These are phyloP conservation scores for Clonostachys byssicola DNA, from an alignment of 2,329 filamentous ascomycete genomes.

Conservation along the genomic window DNA sequence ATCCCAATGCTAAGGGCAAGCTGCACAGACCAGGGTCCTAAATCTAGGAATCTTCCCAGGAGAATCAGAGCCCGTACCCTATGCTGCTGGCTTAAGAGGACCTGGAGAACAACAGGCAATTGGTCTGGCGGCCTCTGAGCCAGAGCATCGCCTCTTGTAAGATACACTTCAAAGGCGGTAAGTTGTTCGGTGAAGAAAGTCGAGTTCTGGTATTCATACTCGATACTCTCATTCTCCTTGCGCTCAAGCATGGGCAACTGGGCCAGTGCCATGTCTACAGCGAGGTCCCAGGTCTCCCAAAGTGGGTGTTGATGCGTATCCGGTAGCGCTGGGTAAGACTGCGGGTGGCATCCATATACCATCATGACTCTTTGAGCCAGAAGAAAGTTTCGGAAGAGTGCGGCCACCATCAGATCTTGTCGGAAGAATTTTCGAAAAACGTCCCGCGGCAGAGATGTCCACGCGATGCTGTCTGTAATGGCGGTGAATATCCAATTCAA, in stretches of 20 bases:
- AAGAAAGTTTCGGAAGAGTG: conserved; percentile 92
- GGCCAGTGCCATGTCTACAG: conserved; percentile 88
- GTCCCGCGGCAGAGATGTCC: conserved; percentile 87
- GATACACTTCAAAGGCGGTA: conserved; percentile 94
- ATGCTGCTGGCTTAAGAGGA: conserved; percentile 93
- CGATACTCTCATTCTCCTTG: conserved; percentile 66
- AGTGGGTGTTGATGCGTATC: conserved; percentile 92
- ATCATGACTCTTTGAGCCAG: conserved; percentile 94
- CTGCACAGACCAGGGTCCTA: conserved; percentile 98
- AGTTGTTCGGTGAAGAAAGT: conserved; percentile 96
- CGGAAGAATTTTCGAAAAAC: conserved; percentile 96
- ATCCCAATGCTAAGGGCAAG: conserved; percentile 96
- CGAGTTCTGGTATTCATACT: conserved; percentile 93
- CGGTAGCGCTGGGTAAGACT: conserved; percentile 87
- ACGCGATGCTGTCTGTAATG: conserved; percentile 97
- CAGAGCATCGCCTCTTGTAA: conserved; percentile 74
- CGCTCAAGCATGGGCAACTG: conserved; percentile 84
- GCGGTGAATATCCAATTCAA: conserved; percentile 99
- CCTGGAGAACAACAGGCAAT: conserved; percentile 91
- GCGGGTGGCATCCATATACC: conserved; percentile 91
- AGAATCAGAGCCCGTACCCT: conserved; percentile 86
- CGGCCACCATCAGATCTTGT: conserved; percentile 98
- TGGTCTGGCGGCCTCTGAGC: conserved; percentile 89
- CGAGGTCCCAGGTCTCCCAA: conserved; percentile 97
- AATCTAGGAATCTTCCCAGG: conserved; percentile 87